Conservation (phyloP, 495 filamentous ascomycete species). For the Evernia prunastri region DNA sequence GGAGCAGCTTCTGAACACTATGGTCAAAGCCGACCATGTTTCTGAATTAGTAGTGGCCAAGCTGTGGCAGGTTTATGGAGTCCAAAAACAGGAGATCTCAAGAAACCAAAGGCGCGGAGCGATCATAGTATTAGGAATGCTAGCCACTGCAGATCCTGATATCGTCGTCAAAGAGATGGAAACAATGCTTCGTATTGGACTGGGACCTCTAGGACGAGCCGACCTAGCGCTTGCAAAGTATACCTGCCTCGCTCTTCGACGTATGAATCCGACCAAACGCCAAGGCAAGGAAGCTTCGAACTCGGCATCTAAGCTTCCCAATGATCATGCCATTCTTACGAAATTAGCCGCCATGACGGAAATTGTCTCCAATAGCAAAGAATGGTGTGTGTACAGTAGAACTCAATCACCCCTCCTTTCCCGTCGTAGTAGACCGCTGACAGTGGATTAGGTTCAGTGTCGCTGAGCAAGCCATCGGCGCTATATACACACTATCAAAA, state of each 20-base stretch:
- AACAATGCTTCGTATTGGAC: constrained; percentile 81
- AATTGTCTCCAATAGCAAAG: constrained; percentile 77
- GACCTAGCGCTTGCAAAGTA: constrained; percentile 90
- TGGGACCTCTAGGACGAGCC: constrained; percentile 68
- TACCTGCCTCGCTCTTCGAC: constrained; percentile 83
- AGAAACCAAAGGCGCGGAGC: constrained; percentile 84
- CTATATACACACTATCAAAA: constrained; percentile 91
- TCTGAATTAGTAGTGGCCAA: constrained; percentile 82
- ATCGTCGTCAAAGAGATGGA: constrained; percentile 92
- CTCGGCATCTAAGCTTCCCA: constrained; percentile 72
- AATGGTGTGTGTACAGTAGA: constrained; percentile 65
- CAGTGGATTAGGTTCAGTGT: constrained; percentile 53
- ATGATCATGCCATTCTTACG: constrained; percentile 80
- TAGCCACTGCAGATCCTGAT: constrained; percentile 85
- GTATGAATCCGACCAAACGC: constrained; percentile 77
- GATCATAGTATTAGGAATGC: constrained; percentile 96
- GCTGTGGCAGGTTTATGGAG: constrained; percentile 94
- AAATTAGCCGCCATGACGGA: constrained; percentile 80
- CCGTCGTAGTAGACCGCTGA: not conserved
- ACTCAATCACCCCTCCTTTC: not conserved
- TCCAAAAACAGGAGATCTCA: constrained; percentile 89
- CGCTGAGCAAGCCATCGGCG: constrained; percentile 94
- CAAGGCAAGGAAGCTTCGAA: constrained; percentile 63
- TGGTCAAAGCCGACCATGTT: constrained; percentile 91
- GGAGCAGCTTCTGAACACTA: constrained; percentile 88